Evolutionary conservation across 1,284 basidiomycete species (phyloP).

Genomic region (Trametes hirsuta): DNA sequence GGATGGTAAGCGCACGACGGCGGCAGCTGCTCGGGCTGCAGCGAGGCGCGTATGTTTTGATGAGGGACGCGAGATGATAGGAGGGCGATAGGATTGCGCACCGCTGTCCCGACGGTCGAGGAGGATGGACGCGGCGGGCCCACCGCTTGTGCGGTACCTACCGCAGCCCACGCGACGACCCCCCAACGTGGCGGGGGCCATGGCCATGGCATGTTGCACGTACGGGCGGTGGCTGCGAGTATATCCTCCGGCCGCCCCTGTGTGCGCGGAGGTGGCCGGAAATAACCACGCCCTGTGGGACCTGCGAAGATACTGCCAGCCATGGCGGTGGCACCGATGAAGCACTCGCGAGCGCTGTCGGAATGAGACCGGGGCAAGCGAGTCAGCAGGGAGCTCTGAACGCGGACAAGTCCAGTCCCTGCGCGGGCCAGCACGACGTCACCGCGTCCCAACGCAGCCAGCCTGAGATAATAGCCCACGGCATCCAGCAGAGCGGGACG

Average conservation of each 20-base stretch:
- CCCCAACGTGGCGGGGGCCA: too few relatives aligned
- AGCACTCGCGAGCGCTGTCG: slow-evolving; percentile 2
- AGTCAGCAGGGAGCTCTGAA: neutral
- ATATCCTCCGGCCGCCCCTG: neutral
- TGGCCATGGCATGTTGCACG: too few relatives aligned
- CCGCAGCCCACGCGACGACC: too few relatives aligned
- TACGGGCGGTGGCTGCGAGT: too few relatives aligned
- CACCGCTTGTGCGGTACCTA: neutral
- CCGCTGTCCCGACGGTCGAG: slow-evolving; percentile 15
- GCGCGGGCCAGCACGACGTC: neutral
- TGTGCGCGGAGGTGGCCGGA: neutral
- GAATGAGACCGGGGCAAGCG: neutral
- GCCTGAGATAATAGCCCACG: neutral
- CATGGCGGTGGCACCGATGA: neutral
- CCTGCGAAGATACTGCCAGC: neutral
- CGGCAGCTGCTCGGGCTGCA: neutral
- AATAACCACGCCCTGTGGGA: neutral
- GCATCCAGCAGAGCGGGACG: neutral
- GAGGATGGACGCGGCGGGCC: neutral
- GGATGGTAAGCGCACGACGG: neutral
- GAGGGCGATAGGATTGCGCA: slow-evolving; percentile 22
- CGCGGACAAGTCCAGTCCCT: neutral
- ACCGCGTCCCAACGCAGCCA: neutral
- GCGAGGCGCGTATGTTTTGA: neutral
- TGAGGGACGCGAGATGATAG: slow-evolving; percentile 8